Conservation (phyloP, 257 asterid species). For the Haberlea rhodopensis region DNA sequence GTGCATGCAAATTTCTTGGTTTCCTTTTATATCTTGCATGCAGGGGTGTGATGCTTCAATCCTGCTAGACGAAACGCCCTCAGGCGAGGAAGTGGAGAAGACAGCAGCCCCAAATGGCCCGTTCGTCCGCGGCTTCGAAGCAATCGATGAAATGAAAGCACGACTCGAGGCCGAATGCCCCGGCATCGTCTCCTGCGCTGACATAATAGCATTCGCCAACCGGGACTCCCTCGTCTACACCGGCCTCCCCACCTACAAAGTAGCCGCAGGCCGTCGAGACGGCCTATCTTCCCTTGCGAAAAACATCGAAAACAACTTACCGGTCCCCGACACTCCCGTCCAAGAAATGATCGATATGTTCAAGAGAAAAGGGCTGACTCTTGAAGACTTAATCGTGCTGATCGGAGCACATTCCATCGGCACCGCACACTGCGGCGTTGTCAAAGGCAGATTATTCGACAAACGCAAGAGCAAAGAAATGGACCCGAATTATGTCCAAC, state of each 20-base stretch:
- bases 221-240: constrained; percentile 53
- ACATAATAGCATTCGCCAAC: constrained; percentile 45
- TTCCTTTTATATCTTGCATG: neutral
- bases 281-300: constrained; percentile 42
- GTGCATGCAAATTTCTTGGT: neutral
- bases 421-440: constrained; percentile 45
- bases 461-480: constrained; percentile 32
- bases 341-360: constrained; percentile 31
- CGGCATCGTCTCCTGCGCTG: constrained; percentile 63
- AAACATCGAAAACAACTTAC: constrained; percentile 34
- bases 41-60: constrained; percentile 79
- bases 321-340: constrained; percentile 34
- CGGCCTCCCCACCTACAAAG: constrained; percentile 40
- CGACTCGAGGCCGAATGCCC: constrained; percentile 55
- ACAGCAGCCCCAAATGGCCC: constrained; percentile 39
- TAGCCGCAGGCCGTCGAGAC: constrained; percentile 55
- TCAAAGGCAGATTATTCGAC: constrained; percentile 32
- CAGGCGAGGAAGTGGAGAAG: constrained; percentile 51
- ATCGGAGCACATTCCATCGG: constrained; percentile 67
- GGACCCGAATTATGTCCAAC: constrained; percentile 32
- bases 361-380: constrained; percentile 37
- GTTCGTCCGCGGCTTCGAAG: constrained; percentile 40
- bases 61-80: constrained; percentile 51
- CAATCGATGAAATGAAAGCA: constrained; percentile 44
- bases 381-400: constrained; percentile 54